Evolutionary conservation across 2,329 filamentous ascomycete genomes (phyloP), one percentile per base, ranked within the genome.

Genomic region (Aphanocladium album): DNA sequence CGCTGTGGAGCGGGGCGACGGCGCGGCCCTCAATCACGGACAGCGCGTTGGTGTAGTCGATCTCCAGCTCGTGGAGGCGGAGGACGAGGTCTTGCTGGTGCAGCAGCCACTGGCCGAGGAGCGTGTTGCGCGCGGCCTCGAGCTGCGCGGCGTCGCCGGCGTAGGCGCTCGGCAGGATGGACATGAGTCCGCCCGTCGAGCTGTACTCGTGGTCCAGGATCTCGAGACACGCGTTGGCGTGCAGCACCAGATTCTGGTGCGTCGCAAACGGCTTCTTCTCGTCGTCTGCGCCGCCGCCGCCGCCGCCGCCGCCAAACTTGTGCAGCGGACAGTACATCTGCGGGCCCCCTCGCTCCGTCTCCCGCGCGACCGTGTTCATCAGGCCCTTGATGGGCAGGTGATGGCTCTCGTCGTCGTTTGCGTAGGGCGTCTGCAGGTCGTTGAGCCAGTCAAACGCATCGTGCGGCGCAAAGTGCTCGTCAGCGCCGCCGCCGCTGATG

Each of bases 161-260:
- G 2, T 69, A 68, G 17, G 76, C 72, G 2, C 73, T 73, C 0
- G 83, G 84, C 1, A 87, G 75, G 8, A 86, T 71, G 19, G 79
- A 77, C 46, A 86, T 73, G 19, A 87, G 71, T 2, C 84, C 84
- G 17, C 84, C 84, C 39, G 81, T 80, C 27, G 77, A 74, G 47
- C 77, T 76, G 65, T 80, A 83, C 68, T 86, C 83, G 67, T 86
- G 82, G 64, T 87, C 84, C 7, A 87, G 77, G 2, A 81, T 74
- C 72, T 86, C 83, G 6, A 87, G 79, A 55, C 83, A 81, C 62
- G 80, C 77, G 67, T 86, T 86, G 62, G 83, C 83, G 67, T 86
- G 84, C 73, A 77, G 75, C 30, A 84, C 72, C 17, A 86, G 76
- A 35, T 75, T 76, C 63, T 79, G 73, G 63, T 83, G 80, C 57